phyloP scores from a whole-genome alignment of 164 flowering plant species.

The Amborella trichopoda region DNA sequence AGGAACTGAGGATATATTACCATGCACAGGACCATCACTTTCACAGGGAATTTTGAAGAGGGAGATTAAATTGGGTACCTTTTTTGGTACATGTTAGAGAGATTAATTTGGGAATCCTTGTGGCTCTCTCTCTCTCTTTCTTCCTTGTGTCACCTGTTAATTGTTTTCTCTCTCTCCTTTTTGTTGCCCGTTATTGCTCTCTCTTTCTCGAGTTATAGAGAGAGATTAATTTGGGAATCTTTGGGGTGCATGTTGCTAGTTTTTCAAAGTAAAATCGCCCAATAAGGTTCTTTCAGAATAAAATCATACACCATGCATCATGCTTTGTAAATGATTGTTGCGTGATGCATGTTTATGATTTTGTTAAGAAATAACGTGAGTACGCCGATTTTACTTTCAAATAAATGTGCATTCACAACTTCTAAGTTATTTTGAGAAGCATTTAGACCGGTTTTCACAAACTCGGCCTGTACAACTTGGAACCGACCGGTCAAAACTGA shows the following conservation, averaged over 20 bases:
- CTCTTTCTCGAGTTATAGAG: too few species aligned
- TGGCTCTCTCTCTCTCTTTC: neutral
- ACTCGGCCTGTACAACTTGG: too few species aligned
- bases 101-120: neutral
- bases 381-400: too few species aligned
- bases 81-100: neutral
- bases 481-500: too few species aligned
- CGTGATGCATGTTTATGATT: neutral
- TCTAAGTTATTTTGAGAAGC: too few species aligned
- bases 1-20: neutral
- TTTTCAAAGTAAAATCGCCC: neutral
- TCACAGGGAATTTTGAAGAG: neutral
- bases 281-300: neutral
- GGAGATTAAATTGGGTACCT: neutral
- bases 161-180: neutral
- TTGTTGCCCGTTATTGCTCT: neutral
- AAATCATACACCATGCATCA: neutral
- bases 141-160: neutral
- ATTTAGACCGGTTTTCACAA: too few species aligned
- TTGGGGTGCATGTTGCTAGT: neutral
- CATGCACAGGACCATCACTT: neutral
- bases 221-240: too few species aligned
- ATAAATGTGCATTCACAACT: too few species aligned
- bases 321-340: neutral
- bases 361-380: neutral